phyloP scores from a whole-genome alignment of 495 filamentous ascomycete genomes.

The Hypoxylon rickii region DNA sequence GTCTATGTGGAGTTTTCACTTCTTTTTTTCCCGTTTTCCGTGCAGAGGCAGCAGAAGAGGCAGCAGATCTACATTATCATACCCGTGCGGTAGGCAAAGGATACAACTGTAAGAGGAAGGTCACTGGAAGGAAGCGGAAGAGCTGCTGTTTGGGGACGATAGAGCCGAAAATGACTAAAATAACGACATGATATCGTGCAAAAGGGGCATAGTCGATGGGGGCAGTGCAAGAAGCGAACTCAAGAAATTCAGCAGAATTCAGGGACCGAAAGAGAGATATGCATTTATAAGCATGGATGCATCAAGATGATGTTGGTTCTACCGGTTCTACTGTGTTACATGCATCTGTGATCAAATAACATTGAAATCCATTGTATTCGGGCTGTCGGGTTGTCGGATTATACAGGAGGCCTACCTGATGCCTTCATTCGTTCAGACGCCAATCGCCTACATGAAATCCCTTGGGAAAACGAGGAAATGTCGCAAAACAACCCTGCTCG shows the following conservation, averaged over 20 bases:
- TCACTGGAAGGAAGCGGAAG: slow-evolving; percentile 24
- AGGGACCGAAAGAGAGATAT: slow-evolving; percentile 16
- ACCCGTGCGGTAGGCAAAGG: background rate
- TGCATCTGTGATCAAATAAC: no score
- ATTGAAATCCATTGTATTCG: no score
- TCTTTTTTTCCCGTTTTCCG: no score
- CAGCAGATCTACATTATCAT: slow-evolving; percentile 4
- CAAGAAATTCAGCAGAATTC: slow-evolving; percentile 6
- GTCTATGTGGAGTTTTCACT: slow-evolving; percentile 21
- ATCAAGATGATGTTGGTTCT: background rate
- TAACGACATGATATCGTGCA: slow-evolving; percentile 5
- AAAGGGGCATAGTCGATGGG: slow-evolving; percentile 5
- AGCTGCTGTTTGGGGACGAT: slow-evolving; percentile 32
- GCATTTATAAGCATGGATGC: slow-evolving; percentile 13
- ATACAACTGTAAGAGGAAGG: slow-evolving; percentile 32
- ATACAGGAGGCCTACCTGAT: no score
- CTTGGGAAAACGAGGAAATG: no score
- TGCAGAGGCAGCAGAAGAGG: background rate
- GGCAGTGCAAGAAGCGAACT: slow-evolving; percentile 11
- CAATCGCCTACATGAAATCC: no score
- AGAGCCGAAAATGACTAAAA: slow-evolving; percentile 30
- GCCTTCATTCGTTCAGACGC: no score
- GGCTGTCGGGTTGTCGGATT: no score
- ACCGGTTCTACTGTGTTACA: no score
- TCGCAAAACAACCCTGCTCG: no score